Evolutionary conservation across 495 filamentous ascomycete genomes (phyloP), one percentile per base, ranked within the genome.

Genomic region (Elaphomyces granulatus): DNA sequence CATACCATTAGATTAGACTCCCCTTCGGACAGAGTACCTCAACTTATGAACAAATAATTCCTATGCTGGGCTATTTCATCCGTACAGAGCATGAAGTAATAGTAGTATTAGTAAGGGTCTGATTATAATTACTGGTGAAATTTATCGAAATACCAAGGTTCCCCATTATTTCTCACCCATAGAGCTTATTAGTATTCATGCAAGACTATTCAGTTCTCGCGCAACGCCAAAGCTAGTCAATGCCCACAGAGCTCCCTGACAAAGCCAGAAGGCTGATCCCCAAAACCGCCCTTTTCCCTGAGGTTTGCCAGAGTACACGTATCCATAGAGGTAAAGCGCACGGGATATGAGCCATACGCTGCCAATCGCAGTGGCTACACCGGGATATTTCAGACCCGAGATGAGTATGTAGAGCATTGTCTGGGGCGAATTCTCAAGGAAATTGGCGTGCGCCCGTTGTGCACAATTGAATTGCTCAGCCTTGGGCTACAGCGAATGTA

Each of bases 381-480:
- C 43, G 1, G 81, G 81, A 58, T 74, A 77, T 45, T 67, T 57
- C 44, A 77, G 49, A 6, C 68, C 70, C 19, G 79, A 63, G 37
- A 80, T 56, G 15, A 83, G 58, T 20, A 62, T 65, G 31, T 60
- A 65, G 23, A 82, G 53, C 60, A 77, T 66, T 19, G 75, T 64
- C 44, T 66, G 61, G 3, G 74, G 49, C 14, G 74, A 54, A 52
- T 80, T 79, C 58, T 87, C 81, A 35, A 73, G 63, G 58, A 71
- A 83, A 59, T 83, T 82, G 45, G 59, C 51, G 62, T 87, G 81
- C 3, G 80, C 75, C 38, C 81, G 74, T 56, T 86, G 81, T 30
- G 78, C 76, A 61, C 74, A 75, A 53, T 78, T 78, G 65, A 78
- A 78, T 34, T 61, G 44, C 35, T 70, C 51, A 26, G 64, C 61